Percentiles rank a stretch among this genome's conserved stretches.
phyloP scores from a whole-genome alignment of 495 filamentous ascomycete species.

The Hypoxylon subgilvum region DNA sequence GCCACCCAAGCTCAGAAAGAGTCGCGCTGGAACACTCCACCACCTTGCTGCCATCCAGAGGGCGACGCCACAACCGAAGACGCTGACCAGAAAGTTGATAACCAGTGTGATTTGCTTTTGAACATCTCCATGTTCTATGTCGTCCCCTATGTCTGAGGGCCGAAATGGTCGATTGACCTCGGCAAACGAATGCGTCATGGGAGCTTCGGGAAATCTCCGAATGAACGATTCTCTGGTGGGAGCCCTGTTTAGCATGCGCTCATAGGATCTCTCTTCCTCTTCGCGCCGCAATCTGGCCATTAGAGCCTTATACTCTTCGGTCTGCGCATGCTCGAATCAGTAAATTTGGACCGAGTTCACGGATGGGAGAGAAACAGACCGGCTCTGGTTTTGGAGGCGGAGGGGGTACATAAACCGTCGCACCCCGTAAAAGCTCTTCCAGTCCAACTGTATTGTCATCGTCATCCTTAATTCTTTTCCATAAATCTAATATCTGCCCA shows the following conservation, averaged over 20 bases:
- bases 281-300: slow-evolving; percentile 84
- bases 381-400: slow-evolving; percentile 79
- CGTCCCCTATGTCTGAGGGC: slow-evolving; percentile 54
- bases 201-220: slow-evolving; percentile 61
- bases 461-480: slow-evolving; percentile 57
- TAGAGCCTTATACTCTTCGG: slow-evolving; percentile 82
- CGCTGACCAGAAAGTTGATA: slow-evolving; percentile 74
- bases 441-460: slow-evolving; percentile 53
- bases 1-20: slow-evolving; percentile 73
- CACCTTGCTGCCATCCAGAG: slow-evolving; percentile 74
- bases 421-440: slow-evolving; percentile 71
- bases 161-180: slow-evolving; percentile 49
- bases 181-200: slow-evolving; percentile 57
- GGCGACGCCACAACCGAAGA: slow-evolving; percentile 70
- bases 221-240: slow-evolving; percentile 62
- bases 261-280: slow-evolving; percentile 79
- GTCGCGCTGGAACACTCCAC: slow-evolving; percentile 71
- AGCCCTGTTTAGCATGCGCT: slow-evolving; percentile 70
- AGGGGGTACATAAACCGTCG: slow-evolving; percentile 75
- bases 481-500: slow-evolving; percentile 72
- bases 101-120: slow-evolving; percentile 77
- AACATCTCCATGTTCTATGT: slow-evolving; percentile 70
- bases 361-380: slow-evolving; percentile 55
- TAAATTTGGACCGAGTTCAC: slow-evolving; percentile 12
- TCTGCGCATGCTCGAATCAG: slow-evolving; percentile 55